Evolutionary conservation across 2,329 filamentous ascomycete genomes (phyloP).

Genomic region (Calonectria hongkongensis): DNA sequence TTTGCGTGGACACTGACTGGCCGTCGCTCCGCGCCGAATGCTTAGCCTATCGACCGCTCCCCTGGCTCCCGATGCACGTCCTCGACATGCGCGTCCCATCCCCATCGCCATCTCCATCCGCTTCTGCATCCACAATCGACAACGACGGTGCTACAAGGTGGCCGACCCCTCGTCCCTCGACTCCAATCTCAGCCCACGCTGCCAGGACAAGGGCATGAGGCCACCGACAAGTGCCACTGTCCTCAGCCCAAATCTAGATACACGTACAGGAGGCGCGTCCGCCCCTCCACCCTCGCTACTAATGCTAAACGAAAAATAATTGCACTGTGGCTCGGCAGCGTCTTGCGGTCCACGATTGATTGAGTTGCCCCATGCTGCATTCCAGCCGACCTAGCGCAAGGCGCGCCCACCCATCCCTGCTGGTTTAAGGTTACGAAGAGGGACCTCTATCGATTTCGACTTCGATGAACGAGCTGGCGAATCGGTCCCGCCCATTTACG

Average conservation of each 20-base stretch:
- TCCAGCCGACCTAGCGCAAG: slow-evolving; percentile 32
- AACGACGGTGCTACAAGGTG: slow-evolving; percentile 46
- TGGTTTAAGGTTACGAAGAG: slow-evolving; percentile 38
- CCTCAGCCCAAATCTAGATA: slow-evolving; percentile 22
- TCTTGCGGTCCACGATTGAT: slow-evolving; percentile 31
- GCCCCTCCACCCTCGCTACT: slow-evolving; percentile 25
- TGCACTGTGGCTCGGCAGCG: slow-evolving; percentile 23
- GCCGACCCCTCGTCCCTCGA: slow-evolving; percentile 50
- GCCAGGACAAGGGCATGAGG: slow-evolving; percentile 45
- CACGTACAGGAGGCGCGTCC: slow-evolving; percentile 16
- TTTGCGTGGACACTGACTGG: slow-evolving; percentile 15
- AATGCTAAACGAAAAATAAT: slow-evolving; percentile 35
- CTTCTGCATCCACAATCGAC: slow-evolving; percentile 32
- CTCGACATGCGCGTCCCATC: slow-evolving; percentile 31
- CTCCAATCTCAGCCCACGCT: slow-evolving; percentile 56
- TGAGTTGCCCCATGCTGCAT: slow-evolving; percentile 32
- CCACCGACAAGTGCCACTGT: slow-evolving; percentile 43
- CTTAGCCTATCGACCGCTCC: slow-evolving; percentile 29
- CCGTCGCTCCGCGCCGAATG: slow-evolving; percentile 33
- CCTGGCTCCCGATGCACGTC: slow-evolving; percentile 12
- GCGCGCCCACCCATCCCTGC: slow-evolving; percentile 29
- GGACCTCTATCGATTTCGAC: slow-evolving; percentile 27
- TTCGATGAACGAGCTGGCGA: slow-evolving; percentile 35
- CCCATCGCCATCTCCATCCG: slow-evolving; percentile 10
- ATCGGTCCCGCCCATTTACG: slow-evolving; percentile 49